These are phyloP conservation scores for Tetrapisispora arboricola DNA, from an alignment of 805 yeast species.

Conservation along the genomic window DNA sequence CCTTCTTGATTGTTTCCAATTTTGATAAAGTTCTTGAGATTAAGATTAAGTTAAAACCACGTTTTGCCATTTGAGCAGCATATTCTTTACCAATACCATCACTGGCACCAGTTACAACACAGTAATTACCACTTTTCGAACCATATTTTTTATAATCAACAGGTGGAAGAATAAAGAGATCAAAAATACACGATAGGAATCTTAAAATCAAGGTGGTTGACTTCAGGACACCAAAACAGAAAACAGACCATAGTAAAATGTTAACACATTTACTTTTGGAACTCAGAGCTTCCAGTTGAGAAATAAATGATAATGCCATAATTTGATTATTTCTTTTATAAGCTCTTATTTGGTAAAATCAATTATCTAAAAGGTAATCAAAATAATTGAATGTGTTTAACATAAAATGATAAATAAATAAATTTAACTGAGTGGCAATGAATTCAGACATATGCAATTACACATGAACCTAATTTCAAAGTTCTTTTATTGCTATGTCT, in stretches of 20 bases:
- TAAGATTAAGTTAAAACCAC: constrained; percentile 74
- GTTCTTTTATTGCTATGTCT: no score
- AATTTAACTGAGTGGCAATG: no score
- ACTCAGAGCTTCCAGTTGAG: constrained; percentile 17
- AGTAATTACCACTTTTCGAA: constrained; percentile 66
- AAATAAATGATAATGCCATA: constrained; percentile 11
- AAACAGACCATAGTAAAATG: constrained; percentile 30
- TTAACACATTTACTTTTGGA: constrained; percentile 17
- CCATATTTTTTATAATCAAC: constrained; percentile 59
- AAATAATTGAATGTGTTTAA: no score
- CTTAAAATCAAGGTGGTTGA: constrained; percentile 42
- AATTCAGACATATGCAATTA: no score
- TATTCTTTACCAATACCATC: constrained; percentile 96
- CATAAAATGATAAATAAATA: no score
- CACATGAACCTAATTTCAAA: no score
- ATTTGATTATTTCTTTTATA: not conserved
- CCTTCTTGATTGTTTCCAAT: constrained; percentile 53
- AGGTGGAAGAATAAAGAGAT: constrained; percentile 54
- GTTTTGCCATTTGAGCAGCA: constrained; percentile 72
- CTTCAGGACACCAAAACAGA: constrained; percentile 56
- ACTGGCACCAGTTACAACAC: constrained; percentile 94
- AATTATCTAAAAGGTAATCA: no score
- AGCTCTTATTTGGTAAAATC: not conserved
- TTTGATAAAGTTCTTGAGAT: constrained; percentile 79
- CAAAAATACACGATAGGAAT: constrained; percentile 43